These are phyloP conservation scores for Daldinia caldariorum DNA, from an alignment of 495 filamentous ascomycete genomes.

Conservation along the genomic window DNA sequence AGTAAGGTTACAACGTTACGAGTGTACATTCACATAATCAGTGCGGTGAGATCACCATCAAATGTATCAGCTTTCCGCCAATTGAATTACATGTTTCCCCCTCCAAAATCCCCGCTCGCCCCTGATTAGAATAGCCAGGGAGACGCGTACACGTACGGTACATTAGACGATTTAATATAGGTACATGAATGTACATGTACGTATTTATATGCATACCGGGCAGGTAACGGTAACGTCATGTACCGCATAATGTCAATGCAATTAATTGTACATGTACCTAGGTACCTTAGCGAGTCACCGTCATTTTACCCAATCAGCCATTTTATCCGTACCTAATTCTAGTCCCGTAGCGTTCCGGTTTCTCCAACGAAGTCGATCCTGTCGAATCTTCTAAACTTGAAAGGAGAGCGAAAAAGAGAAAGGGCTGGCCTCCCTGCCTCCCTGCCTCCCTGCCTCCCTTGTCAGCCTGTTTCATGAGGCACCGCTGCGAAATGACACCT, in stretches of 20 bases:
- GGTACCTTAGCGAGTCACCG: not conserved
- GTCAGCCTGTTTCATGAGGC: slow-evolving; percentile 10
- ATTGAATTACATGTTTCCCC: not conserved
- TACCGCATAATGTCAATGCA: not conserved
- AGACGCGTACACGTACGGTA: not conserved
- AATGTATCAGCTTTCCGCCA: not conserved
- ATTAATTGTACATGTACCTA: not conserved
- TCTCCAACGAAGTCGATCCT: not conserved
- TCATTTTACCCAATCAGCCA: not conserved
- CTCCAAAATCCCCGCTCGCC: not conserved
- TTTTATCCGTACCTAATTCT: not conserved
- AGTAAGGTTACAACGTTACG: too few species aligned
- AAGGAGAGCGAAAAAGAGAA: too few species aligned
- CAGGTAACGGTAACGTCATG: too few species aligned
- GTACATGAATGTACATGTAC: not conserved
- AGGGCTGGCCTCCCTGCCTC: slow-evolving; percentile 10
- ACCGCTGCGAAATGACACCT: slow-evolving; percentile 2
- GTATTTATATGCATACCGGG: too few species aligned
- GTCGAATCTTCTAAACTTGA: not conserved
- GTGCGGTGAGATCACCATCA: too few species aligned
- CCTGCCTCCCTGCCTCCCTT: slow-evolving; percentile 9
- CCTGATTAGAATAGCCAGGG: not conserved
- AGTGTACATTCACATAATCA: too few species aligned
- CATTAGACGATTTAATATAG: not conserved
- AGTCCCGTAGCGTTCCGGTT: slow-evolving; percentile 10